These are phyloP conservation scores for Marchantia polymorpha DNA, from an alignment of 225 moss, liverwort and hornwort genomes.

Conservation along the genomic window DNA sequence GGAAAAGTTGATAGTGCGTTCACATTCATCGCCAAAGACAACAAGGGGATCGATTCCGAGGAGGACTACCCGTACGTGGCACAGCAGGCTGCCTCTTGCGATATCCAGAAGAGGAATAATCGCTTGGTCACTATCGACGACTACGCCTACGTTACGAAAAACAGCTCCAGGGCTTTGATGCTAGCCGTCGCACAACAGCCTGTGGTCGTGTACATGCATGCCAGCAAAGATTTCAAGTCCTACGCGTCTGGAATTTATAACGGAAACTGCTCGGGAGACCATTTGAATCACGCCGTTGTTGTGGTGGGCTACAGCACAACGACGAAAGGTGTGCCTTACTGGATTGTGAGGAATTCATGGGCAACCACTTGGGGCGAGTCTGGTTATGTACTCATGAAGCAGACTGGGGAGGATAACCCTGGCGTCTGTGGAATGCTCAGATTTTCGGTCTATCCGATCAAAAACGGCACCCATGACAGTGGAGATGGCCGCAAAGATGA, in stretches of 20 bases:
- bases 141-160: not conserved
- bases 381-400: slow-evolving; percentile 16
- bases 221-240: not conserved
- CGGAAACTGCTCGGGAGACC: not conserved
- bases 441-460: too few relatives aligned
- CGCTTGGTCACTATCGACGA: too few relatives aligned
- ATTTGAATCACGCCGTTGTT: slow-evolving; percentile 1
- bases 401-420: not conserved
- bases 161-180: slow-evolving; percentile 28
- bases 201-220: too few relatives aligned
- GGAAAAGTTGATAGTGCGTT: slow-evolving; percentile 73
- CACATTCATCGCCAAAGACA: slow-evolving; percentile 54
- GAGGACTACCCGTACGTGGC: slow-evolving; percentile 60
- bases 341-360: slow-evolving; percentile 26
- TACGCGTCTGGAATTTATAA: not conserved
- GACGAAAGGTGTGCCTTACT: slow-evolving; percentile 1
- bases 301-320: slow-evolving; percentile 12
- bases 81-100: slow-evolving; percentile 15
- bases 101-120: too few relatives aligned
- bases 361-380: slow-evolving; percentile 11
- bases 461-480: too few relatives aligned
- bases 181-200: too few relatives aligned
- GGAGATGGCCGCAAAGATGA: too few relatives aligned
- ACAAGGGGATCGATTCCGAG: slow-evolving; percentile 74
- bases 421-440: too few relatives aligned